Percentiles rank a stretch among this genome's conserved stretches.
These are phyloP conservation scores for Tylopilus rubrobrunneus DNA, from an alignment of 768 basidiomycete genomes.

Conservation along the genomic window DNA sequence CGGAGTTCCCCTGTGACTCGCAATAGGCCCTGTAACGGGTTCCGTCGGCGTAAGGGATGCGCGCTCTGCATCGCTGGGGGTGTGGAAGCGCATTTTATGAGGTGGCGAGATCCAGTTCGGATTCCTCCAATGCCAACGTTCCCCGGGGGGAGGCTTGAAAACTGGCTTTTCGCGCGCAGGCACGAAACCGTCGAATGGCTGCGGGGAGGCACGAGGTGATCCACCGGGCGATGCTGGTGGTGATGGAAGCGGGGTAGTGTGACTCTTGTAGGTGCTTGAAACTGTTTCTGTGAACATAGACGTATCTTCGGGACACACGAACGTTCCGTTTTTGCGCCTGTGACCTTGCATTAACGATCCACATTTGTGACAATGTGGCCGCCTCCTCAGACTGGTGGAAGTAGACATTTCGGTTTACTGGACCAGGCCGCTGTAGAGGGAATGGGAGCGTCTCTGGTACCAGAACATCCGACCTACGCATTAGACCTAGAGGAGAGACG, in stretches of 20 bases:
- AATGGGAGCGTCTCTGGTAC: background rate
- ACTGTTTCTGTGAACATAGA: conserved; percentile 14
- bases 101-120: conserved; percentile 34
- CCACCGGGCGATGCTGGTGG: conserved; percentile 26
- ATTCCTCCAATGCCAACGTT: conserved; percentile 33
- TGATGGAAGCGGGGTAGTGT: conserved; percentile 24
- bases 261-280: conserved; percentile 13
- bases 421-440: conserved; percentile 2
- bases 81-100: conserved; percentile 23
- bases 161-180: conserved; percentile 15
- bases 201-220: conserved; percentile 19
- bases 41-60: conserved; percentile 30
- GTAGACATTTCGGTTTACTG: conserved; percentile 21
- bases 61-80: conserved; percentile 20
- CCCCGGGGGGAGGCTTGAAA: conserved; percentile 28
- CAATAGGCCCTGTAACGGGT: conserved; percentile 22
- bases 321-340: conserved; percentile 28
- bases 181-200: conserved; percentile 11
- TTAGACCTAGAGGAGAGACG: conserved; percentile 2
- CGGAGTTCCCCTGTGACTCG: background rate
- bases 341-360: conserved; percentile 32
- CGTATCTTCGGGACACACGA: conserved; percentile 26
- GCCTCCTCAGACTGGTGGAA: conserved; percentile 28
- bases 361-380: conserved; percentile 34
- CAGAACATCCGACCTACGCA: background rate